A percentile compares a stretch with the other conserved stretches of the same genome.
These are phyloP conservation scores for Coemansia sp. DNA, from an alignment of 192 early-diverging fungal species.

Conservation along the genomic window DNA sequence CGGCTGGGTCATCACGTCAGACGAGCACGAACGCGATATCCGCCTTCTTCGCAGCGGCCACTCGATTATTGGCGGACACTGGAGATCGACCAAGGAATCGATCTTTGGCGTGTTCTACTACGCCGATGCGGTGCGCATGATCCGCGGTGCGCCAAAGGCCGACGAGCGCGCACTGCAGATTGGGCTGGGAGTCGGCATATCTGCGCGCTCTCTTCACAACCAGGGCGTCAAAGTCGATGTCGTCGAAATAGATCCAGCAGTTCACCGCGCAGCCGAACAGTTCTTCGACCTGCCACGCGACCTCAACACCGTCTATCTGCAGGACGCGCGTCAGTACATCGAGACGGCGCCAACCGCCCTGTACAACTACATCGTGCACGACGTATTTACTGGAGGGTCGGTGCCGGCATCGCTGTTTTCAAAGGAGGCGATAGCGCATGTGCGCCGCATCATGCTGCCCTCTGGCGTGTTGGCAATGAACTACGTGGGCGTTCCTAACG, in stretches of 20 bases:
- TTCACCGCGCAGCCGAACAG: constrained; percentile 65
- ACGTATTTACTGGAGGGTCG: constrained; percentile 91
- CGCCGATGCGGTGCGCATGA: constrained; percentile 69
- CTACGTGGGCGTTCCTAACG: constrained; percentile 67
- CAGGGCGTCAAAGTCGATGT: constrained; percentile 69
- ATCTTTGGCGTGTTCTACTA: constrained; percentile 84
- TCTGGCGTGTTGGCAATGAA: constrained; percentile 85
- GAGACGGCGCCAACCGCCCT: constrained; percentile 50
- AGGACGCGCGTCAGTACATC: constrained; percentile 76
- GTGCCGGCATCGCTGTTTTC: constrained; percentile 74
- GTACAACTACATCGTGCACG: constrained; percentile 88
- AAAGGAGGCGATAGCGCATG: constrained; percentile 64
- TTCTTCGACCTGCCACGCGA: constrained; percentile 67
- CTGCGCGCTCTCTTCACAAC: constrained; percentile 64
- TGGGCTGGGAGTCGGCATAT: constrained; percentile 82
- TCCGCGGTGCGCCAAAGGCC: constrained; percentile 17
- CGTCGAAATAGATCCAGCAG: constrained; percentile 80
- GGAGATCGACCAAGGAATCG: constrained; percentile 64
- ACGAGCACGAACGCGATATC: constrained; percentile 57
- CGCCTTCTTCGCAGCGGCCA: constrained; percentile 83
- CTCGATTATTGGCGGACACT: constrained; percentile 85
- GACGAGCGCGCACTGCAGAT: constrained; percentile 57
- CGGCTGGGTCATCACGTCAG: constrained; percentile 76
- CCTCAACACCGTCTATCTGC: constrained; percentile 60
- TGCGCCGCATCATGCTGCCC: constrained; percentile 66